Conservation (phyloP, 228 moss, liverwort and hornwort genomes). For the Sphagnum fallax region DNA sequence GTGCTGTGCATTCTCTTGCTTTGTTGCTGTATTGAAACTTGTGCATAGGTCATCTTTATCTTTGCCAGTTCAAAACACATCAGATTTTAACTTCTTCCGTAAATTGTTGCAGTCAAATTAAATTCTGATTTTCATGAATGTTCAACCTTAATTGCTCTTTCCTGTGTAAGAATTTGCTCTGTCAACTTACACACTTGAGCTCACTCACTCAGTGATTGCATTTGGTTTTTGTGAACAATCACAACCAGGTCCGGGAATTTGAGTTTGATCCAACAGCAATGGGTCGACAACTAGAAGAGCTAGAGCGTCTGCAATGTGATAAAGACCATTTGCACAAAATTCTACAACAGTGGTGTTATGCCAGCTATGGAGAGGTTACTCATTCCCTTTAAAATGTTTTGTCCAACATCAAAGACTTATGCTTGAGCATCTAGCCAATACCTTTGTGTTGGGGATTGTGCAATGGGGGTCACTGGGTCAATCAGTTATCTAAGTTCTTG, state of each 20-base stretch:
- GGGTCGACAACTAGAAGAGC: slow-evolving; percentile 61
- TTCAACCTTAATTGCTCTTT: neutral
- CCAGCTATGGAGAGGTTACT: slow-evolving; percentile 86
- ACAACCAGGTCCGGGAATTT: slow-evolving; percentile 71
- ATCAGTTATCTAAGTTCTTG: neutral
- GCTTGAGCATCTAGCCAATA: neutral
- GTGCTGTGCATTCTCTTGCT: too few relatives aligned
- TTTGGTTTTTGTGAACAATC: slow-evolving; percentile 4
- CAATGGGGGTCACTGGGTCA: neutral
- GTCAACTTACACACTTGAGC: slow-evolving; percentile 1
- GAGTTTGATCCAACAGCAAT: slow-evolving; percentile 65
- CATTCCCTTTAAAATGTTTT: neutral
- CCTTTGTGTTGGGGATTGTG: neutral
- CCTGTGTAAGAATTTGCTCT: neutral
- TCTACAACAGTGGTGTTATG: slow-evolving; percentile 92
- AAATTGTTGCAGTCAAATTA: too few relatives aligned
- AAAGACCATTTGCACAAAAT: slow-evolving; percentile 64
- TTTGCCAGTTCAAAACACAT: too few relatives aligned
- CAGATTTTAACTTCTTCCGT: too few relatives aligned
- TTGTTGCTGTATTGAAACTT: too few relatives aligned
- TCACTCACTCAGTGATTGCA: neutral
- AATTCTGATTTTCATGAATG: neutral
- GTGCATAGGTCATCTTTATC: too few relatives aligned
- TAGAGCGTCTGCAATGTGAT: slow-evolving; percentile 51
- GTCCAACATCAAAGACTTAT: neutral